Evolutionary conservation across 163 green algal species (phyloP).

Genomic region (Chloromonas sp.): DNA sequence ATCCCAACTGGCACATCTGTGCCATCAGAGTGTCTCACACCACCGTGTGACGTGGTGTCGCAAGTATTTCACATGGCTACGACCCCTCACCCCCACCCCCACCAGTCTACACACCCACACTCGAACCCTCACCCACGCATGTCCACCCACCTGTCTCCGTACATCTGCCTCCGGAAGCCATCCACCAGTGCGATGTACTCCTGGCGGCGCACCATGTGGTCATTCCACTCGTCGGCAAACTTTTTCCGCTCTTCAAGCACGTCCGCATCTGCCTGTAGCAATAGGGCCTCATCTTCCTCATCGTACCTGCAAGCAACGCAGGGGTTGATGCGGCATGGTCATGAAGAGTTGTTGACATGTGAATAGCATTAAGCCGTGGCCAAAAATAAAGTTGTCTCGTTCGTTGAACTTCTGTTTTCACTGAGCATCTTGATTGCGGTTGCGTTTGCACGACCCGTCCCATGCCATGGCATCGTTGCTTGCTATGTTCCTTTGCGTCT

Average conservation of each 20-base stretch:
- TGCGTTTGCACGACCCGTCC: no score
- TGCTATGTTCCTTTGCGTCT: no score
- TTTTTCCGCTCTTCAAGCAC: slow-evolving; percentile 63
- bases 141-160: background rate
- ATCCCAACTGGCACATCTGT: no score
- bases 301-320: slow-evolving; percentile 47
- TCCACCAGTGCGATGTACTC: slow-evolving; percentile 35
- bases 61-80: slow-evolving; percentile 32
- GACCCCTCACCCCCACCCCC: background rate
- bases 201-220: slow-evolving; percentile 43
- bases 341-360: background rate
- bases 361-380: background rate
- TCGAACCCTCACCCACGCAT: background rate
- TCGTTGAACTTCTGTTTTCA: no score
- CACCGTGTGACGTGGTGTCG: slow-evolving; percentile 14
- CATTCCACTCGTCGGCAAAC: slow-evolving; percentile 60
- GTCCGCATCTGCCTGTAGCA: slow-evolving; percentile 66
- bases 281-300: slow-evolving; percentile 76
- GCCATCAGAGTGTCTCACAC: no score
- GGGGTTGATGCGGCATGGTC: background rate
- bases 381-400: background rate
- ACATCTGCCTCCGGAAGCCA: slow-evolving; percentile 25
- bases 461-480: no score
- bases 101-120: background rate
- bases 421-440: no score